Conservation (phyloP, 331 rosid species). For the Telfairia occidentalis region DNA sequence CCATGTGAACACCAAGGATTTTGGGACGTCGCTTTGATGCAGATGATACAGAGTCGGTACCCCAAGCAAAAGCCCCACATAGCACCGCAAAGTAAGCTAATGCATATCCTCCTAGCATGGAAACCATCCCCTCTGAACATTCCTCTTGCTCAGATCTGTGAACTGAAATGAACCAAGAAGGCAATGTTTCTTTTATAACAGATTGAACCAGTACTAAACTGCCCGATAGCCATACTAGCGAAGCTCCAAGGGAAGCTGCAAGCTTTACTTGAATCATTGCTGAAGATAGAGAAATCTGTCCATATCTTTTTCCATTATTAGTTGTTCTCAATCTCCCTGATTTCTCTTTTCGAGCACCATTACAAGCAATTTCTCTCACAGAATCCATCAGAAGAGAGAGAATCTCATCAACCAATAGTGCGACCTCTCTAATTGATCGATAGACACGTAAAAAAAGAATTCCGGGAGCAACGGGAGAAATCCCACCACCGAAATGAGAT, state of each 20-base stretch:
- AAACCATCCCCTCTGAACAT: slow-evolving; percentile 37
- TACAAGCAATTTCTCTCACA: slow-evolving; percentile 31
- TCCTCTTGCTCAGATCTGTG: slow-evolving; percentile 29
- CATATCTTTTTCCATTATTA: slow-evolving; percentile 21
- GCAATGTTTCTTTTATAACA: slow-evolving; percentile 41
- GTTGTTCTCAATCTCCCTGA: slow-evolving; percentile 16
- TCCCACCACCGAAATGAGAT: slow-evolving; percentile 47
- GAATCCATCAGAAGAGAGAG: slow-evolving; percentile 37
- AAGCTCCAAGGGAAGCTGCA: slow-evolving; percentile 48
- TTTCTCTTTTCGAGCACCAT: slow-evolving; percentile 21
- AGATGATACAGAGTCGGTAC: slow-evolving; percentile 39
- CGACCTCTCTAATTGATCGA: slow-evolving; percentile 41
- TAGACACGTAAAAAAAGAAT: slow-evolving; percentile 45
- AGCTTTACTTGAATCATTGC: slow-evolving; percentile 38
- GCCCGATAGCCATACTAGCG: slow-evolving; percentile 45
- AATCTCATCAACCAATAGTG: slow-evolving; percentile 35
- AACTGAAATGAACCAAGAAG: slow-evolving; percentile 49
- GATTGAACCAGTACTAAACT: slow-evolving; percentile 40
- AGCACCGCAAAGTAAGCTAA: slow-evolving; percentile 41
- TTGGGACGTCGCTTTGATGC: slow-evolving; percentile 47
- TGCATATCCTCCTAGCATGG: slow-evolving; percentile 50
- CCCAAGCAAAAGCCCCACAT: slow-evolving; percentile 48
- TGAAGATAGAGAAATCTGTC: slow-evolving; percentile 34
- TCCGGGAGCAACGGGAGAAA: slow-evolving; percentile 50
- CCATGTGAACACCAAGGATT: slow-evolving; percentile 37